Evolutionary conservation across 768 basidiomycete genomes (phyloP), one percentile per base, ranked within the genome.

Genomic region (Rhodosporidiobolus sp.): DNA sequence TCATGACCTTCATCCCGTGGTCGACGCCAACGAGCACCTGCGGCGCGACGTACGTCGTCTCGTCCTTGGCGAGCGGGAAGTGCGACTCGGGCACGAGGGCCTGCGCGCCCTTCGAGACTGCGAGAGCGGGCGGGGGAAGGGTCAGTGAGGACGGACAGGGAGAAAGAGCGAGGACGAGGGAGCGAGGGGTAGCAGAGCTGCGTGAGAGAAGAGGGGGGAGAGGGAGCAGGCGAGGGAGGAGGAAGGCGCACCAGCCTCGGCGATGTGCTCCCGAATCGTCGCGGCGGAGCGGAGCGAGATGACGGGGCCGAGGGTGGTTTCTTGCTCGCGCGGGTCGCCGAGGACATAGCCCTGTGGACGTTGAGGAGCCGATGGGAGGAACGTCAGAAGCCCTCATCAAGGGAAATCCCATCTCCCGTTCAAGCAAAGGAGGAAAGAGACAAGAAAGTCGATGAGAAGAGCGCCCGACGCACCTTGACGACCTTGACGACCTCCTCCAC

Each of bases 1-100:
- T 91, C 94, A 98, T 96, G 45, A 96, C 83, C 34, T 92, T 89
- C 94, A 98, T 96, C 24, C 84, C 81, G 80, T 98, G 95, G 78
- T 93, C 81, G 19, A 99, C 96, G 73, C 96, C 85, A 45, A 94
- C 85, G 48, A 98, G 82, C 5, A 98, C 92, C 80, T 94, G 91
- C 0, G 96, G 96, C 0, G 88, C 91, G 60, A 99, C 91, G 76
- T 89, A 93, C 1, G 94, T 85, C 1, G 90, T 90, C 4, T 88
- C 91, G 50, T 83, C 82, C 79, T 87, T 86, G 0, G 92, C 91
- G 28, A 84, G 83, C 1, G 78, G 76, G 5, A 87, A 84, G 80
- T 91, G 92, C 17, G 86, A 83, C 70, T 88, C 88, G 0, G 87
- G 86, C 28, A 97, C 83, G 49, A 96, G 85, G 8, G 88, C 79